Base-by-base conservation (phyloP, 768 basidiomycete species). In the Antrodiella citrinella region DNA sequence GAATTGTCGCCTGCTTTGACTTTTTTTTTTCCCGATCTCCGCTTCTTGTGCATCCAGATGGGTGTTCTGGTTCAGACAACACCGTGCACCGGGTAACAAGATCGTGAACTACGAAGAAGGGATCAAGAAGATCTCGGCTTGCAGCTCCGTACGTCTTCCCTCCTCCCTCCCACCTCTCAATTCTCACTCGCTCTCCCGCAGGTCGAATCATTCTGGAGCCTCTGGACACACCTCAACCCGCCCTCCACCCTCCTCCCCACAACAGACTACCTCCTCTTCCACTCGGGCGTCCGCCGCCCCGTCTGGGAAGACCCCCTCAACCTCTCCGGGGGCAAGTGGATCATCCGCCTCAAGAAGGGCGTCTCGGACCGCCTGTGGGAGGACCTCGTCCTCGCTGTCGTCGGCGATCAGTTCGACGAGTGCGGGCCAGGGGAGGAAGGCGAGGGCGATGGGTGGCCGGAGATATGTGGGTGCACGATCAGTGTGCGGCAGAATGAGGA, bases 301-400 rank as follows among this genome's bases (percentile, higher is more conserved):
- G 86, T 95, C 2, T 98, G 95, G 95, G 95, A 98, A 65, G 93
- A 96, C 66, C 86, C 91, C 12, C 72, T 91, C 50, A 96, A 96
- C 65, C 65, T 82, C 45, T 65, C 80, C 13, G 94, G 94, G 22
- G 94, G 93, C 3, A 95, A 94, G 67, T 98, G 93, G 88, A 95
- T 95, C 46, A 77, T 98, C 51, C 86, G 95, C 48, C 76, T 98
- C 44, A 80, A 83, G 58, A 96, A 98, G 63, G 91, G 91, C 41
- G 76, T 94, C 26, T 82, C 89, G 3, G 92, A 95, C 68, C 82
- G 90, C 23, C 69, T 94, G 46, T 95, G 91, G 91, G 91, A 95
- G 68, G 85, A 89, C 58, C 76, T 91, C 42, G 78, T 95, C 25
- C 72, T 93, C 56, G 89, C 90, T 10, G 74, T 94, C 50, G 78